Evolutionary conservation across 2,329 filamentous ascomycete genomes (phyloP).

Genomic region (Emmonsia crescens): DNA sequence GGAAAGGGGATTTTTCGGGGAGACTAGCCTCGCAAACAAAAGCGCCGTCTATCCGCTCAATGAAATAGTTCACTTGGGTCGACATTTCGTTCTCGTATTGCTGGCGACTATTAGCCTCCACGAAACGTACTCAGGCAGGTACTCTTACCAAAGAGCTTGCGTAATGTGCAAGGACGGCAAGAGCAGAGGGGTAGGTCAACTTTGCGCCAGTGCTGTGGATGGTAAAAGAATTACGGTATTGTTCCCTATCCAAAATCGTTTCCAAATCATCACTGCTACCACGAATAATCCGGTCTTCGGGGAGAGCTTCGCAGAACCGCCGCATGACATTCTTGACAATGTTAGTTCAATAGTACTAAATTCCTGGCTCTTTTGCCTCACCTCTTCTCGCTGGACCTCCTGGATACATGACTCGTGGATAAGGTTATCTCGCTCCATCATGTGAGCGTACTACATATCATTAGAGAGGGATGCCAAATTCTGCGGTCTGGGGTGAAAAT

Average conservation of each 20-base stretch:
- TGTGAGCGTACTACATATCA: conserved; percentile 54
- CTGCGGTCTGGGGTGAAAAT: neutral
- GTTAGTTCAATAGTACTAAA: neutral
- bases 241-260: conserved; percentile 44
- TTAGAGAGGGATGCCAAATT: conserved; percentile 3
- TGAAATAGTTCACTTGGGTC: conserved; percentile 48
- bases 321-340: conserved; percentile 46
- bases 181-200: conserved; percentile 64
- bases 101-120: conserved; percentile 16
- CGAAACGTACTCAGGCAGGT: neutral
- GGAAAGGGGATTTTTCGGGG: conserved; percentile 62
- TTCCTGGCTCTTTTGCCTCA: conserved; percentile 11
- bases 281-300: conserved; percentile 59
- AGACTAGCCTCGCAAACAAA: conserved; percentile 72
- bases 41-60: conserved; percentile 44
- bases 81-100: conserved; percentile 39
- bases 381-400: conserved; percentile 37
- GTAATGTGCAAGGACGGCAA: conserved; percentile 62
- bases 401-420: conserved; percentile 51
- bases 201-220: conserved; percentile 61
- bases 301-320: conserved; percentile 64
- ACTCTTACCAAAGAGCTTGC: conserved; percentile 50
- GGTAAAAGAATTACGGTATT: conserved; percentile 43
- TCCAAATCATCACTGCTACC: conserved; percentile 49
- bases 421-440: conserved; percentile 66